Conservation (phyloP, 1,139 yeast genomes). For the Sugiyamaella novakii region DNA sequence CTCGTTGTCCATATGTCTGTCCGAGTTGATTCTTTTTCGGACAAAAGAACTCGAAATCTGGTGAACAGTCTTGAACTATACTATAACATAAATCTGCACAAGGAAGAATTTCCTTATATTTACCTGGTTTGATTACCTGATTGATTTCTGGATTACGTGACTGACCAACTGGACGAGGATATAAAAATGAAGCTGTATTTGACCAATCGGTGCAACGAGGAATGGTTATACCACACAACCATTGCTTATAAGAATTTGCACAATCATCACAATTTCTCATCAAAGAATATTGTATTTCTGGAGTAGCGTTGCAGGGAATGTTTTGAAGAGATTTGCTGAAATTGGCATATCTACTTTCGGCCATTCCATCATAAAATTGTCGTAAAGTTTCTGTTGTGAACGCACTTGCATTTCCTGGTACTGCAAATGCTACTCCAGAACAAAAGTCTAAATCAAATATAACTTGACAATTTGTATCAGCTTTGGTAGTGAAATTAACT, state of each 20-base stretch:
- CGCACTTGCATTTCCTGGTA: conserved; percentile 58
- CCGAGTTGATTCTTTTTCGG: conserved; percentile 48
- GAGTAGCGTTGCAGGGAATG: conserved; percentile 71
- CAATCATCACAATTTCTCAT: conserved; percentile 74
- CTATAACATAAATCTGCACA: conserved; percentile 80
- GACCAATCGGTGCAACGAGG: conserved; percentile 75
- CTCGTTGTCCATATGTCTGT: conserved; percentile 36
- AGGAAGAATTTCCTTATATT: conserved; percentile 81
- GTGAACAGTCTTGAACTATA: conserved; percentile 82
- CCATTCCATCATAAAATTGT: conserved; percentile 62
- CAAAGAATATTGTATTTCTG: conserved; percentile 75
- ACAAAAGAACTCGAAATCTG: conserved; percentile 71
- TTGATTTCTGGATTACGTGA: conserved; percentile 67
- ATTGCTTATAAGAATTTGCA: conserved; percentile 67
- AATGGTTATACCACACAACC: conserved; percentile 91
- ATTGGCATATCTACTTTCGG: conserved; percentile 57
- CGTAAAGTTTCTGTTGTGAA: conserved; percentile 44
- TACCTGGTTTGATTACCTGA: conserved; percentile 58
- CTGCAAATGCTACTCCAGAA: conserved; percentile 79
- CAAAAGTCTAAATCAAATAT: conserved; percentile 79
- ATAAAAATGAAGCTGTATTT: conserved; percentile 50
- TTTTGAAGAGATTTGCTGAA: conserved; percentile 78
- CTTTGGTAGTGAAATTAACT: conserved; percentile 63
- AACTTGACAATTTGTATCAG: conserved; percentile 60
- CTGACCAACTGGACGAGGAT: conserved; percentile 50